A percentile compares a stretch with the other conserved stretches of the same genome.
These are phyloP conservation scores for Colletotrichum plurivorum DNA, from an alignment of 2,329 filamentous ascomycete species.

Conservation along the genomic window DNA sequence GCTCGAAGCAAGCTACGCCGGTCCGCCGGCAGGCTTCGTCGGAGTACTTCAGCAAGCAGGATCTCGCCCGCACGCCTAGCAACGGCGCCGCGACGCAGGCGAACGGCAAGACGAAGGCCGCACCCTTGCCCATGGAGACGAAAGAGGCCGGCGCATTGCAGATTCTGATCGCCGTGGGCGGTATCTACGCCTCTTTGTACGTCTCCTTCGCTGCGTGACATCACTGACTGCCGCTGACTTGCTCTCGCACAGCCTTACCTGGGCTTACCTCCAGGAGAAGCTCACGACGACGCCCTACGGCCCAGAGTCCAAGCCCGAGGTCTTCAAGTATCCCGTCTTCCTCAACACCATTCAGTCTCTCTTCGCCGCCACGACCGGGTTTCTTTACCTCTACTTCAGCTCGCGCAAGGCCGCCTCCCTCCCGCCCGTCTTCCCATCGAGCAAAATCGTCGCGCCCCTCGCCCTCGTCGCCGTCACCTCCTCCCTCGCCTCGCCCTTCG, in stretches of 20 bases:
- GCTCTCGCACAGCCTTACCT: constrained; percentile 77
- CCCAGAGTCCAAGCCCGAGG: constrained; percentile 72
- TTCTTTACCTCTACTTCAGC: constrained; percentile 81
- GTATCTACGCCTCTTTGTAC: constrained; percentile 98
- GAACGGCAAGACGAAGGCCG: constrained; percentile 47
- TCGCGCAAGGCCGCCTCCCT: constrained; percentile 66
- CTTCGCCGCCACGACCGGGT: constrained; percentile 87
- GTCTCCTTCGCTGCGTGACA: constrained; percentile 45
- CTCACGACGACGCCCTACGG: constrained; percentile 94
- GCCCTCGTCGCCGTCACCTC: constrained; percentile 86
- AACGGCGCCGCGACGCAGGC: constrained; percentile 32
- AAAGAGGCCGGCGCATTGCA: constrained; percentile 77
- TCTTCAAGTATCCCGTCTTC: constrained; percentile 94
- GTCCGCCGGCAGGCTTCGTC: constrained; percentile 76
- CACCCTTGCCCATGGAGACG: constrained; percentile 46
- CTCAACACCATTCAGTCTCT: constrained; percentile 96
- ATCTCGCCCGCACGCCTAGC: constrained; percentile 53
- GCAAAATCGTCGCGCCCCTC: constrained; percentile 81
- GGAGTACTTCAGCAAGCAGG: constrained; percentile 71
- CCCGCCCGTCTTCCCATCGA: constrained; percentile 82
- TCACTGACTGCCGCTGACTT: not conserved
- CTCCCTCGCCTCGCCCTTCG: constrained; percentile 93
- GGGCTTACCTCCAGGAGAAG: constrained; percentile 97
- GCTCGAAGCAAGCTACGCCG: constrained; percentile 77
- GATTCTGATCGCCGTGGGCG: constrained; percentile 88